Conservation (phyloP, 148 eudicot species). For the Rheum nobile region DNA sequence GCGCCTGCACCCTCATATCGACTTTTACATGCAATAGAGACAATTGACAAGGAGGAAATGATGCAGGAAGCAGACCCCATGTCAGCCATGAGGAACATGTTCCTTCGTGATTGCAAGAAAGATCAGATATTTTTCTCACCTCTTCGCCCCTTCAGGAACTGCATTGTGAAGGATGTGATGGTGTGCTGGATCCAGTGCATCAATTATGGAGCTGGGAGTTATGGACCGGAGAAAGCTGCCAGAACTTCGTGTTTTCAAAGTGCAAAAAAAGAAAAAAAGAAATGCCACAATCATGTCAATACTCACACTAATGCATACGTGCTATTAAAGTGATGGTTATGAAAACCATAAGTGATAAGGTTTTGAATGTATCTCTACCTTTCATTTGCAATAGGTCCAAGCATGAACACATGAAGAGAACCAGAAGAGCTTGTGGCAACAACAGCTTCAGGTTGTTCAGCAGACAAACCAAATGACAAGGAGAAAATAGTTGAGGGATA, state of each 20-base stretch:
- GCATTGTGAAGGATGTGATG: slow-evolving; percentile 83
- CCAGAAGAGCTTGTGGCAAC: slow-evolving; percentile 90
- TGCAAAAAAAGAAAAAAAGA: neutral
- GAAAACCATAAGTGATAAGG: neutral
- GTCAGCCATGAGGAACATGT: neutral
- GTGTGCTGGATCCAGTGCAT: slow-evolving; percentile 72
- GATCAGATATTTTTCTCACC: slow-evolving; percentile 20
- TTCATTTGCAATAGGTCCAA: slow-evolving; percentile 43
- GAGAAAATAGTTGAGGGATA: slow-evolving; percentile 79
- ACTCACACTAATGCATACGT: neutral
- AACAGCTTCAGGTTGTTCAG: slow-evolving; percentile 67
- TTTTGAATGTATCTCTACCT: slow-evolving; percentile 31
- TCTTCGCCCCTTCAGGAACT: slow-evolving; percentile 74
- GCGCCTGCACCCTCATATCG: neutral
- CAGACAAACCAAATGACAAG: slow-evolving; percentile 73
- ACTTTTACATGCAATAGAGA: neutral
- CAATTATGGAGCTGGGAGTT: slow-evolving; percentile 60
- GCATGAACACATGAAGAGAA: slow-evolving; percentile 71
- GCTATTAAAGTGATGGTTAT: neutral
- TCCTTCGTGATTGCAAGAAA: neutral
- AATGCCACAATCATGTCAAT: neutral
- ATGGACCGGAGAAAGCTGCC: slow-evolving; percentile 63
- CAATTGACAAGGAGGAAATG: neutral
- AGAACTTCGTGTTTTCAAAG: slow-evolving; percentile 43
- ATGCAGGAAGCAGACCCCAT: neutral